These are phyloP conservation scores for Exophiala sp. DNA, from an alignment of 2,329 filamentous ascomycete genomes.

Conservation along the genomic window DNA sequence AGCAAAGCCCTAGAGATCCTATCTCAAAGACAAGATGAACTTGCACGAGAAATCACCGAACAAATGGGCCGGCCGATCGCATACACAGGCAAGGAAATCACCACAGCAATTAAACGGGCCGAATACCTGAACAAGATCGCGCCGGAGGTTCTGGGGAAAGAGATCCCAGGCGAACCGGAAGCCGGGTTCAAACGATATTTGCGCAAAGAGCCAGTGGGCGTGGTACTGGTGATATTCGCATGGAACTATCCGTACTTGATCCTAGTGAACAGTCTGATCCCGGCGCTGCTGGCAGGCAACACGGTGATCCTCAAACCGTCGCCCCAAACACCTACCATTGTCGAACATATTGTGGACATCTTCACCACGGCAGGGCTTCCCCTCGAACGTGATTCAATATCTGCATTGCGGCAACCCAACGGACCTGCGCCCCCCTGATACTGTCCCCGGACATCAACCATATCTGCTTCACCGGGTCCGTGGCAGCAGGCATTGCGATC, in stretches of 20 bases:
- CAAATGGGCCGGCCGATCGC: slow-evolving; percentile 94
- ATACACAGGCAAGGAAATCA: slow-evolving; percentile 75
- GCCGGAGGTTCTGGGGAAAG: slow-evolving; percentile 63
- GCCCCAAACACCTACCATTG: slow-evolving; percentile 88
- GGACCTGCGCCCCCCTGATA: slow-evolving; percentile 71
- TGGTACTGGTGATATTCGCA: slow-evolving; percentile 82
- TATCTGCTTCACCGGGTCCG: slow-evolving; percentile 90
- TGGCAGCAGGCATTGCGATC: slow-evolving; percentile 77
- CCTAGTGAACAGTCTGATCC: slow-evolving; percentile 84
- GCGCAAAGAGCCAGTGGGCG: slow-evolving; percentile 78
- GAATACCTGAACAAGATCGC: slow-evolving; percentile 83
- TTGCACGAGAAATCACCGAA: slow-evolving; percentile 78
- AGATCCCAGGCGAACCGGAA: slow-evolving; percentile 76
- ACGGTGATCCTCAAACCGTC: slow-evolving; percentile 91
- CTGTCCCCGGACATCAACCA: slow-evolving; percentile 69
- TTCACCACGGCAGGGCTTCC: slow-evolving; percentile 77
- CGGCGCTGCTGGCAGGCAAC: slow-evolving; percentile 85
- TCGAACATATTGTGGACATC: slow-evolving; percentile 70
- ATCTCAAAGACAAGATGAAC: slow-evolving; percentile 64
- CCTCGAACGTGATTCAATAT: slow-evolving; percentile 77
- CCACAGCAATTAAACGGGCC: slow-evolving; percentile 76
- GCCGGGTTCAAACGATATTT: slow-evolving; percentile 87
- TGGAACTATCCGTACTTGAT: slow-evolving; percentile 99
- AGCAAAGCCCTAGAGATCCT: slow-evolving; percentile 70
- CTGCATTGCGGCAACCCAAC: slow-evolving; percentile 79